Conservation (phyloP, 441 rosid species). For the Kokia cookei region DNA sequence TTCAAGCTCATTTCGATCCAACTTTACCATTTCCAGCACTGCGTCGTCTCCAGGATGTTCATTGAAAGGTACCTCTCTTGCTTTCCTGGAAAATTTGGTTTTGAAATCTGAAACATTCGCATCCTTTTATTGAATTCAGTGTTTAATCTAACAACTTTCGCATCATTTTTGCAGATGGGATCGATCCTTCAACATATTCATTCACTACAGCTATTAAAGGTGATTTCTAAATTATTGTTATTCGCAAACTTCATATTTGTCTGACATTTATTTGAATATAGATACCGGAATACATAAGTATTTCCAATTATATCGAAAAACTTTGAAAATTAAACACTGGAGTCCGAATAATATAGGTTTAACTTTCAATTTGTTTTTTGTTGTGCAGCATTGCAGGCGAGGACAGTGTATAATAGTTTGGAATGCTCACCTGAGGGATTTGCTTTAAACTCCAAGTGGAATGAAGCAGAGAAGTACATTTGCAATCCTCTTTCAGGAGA, state of each 20-base stretch:
- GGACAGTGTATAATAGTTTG: constrained; percentile 44
- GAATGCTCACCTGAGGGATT: constrained; percentile 78
- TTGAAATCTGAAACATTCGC: neutral
- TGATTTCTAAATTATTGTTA: constrained; percentile 6
- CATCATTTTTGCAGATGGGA: constrained; percentile 46
- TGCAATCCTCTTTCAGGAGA: constrained; percentile 88
- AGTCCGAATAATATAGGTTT: neutral
- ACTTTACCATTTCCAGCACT: constrained; percentile 76
- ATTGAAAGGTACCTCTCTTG: constrained; percentile 34
- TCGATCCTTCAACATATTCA: constrained; percentile 89
- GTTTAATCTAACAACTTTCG: neutral
- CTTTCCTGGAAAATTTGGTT: neutral
- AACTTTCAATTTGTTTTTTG: neutral
- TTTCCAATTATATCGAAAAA: neutral
- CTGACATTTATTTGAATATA: too few relatives aligned
- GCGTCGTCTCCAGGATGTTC: constrained; percentile 92
- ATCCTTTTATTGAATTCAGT: neutral
- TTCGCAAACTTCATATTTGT: too few relatives aligned
- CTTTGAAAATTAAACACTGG: too few relatives aligned
- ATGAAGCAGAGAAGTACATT: constrained; percentile 90
- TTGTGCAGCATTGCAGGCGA: constrained; percentile 76
- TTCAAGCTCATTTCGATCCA: constrained; percentile 51
- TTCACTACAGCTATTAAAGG: constrained; percentile 84
- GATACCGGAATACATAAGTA: too few relatives aligned
- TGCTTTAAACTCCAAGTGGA: constrained; percentile 86